Conservation (phyloP, 768 basidiomycete genomes). For the Trametes cubensis region DNA sequence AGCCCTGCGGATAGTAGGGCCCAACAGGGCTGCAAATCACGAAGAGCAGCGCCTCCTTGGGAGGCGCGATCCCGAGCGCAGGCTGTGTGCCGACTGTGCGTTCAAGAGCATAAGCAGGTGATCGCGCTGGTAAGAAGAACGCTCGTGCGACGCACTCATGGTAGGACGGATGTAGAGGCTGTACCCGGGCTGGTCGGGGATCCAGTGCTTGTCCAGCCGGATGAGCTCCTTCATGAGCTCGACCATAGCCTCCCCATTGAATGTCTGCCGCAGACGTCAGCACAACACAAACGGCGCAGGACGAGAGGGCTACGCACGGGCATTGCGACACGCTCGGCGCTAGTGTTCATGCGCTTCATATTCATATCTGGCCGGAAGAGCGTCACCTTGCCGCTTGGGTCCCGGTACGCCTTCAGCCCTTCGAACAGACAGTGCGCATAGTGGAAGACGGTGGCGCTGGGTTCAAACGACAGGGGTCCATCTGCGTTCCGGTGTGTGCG, state of each 20-base stretch:
- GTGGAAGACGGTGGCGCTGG: conserved; percentile 84
- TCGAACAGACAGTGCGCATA: conserved; percentile 93
- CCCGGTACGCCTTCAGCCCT: conserved; percentile 92
- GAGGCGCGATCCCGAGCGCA: conserved; percentile 50
- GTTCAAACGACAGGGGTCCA: conserved; percentile 72
- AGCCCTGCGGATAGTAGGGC: conserved; percentile 83
- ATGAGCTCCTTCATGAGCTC: conserved; percentile 87
- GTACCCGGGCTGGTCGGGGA: conserved; percentile 85
- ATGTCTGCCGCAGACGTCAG: conserved; percentile 51
- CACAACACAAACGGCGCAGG: not conserved
- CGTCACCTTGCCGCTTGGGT: conserved; percentile 68
- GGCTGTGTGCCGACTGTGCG: conserved; percentile 73
- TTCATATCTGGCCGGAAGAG: conserved; percentile 97
- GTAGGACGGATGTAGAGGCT: conserved; percentile 91
- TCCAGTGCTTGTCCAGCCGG: conserved; percentile 84
- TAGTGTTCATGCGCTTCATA: conserved; percentile 93
- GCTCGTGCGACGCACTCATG: conserved; percentile 44
- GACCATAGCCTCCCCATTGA: conserved; percentile 73
- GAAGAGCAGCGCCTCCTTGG: conserved; percentile 63
- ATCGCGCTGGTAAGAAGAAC: not conserved
- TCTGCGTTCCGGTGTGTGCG: conserved; percentile 38
- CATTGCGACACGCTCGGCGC: conserved; percentile 75
- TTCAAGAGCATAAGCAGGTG: conserved; percentile 2
- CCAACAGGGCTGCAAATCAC: conserved; percentile 68
- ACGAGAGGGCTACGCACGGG: conserved; percentile 51